Evolutionary conservation across 2,329 filamentous ascomycete genomes (phyloP).

Genomic region (Penicillium concentricum): DNA sequence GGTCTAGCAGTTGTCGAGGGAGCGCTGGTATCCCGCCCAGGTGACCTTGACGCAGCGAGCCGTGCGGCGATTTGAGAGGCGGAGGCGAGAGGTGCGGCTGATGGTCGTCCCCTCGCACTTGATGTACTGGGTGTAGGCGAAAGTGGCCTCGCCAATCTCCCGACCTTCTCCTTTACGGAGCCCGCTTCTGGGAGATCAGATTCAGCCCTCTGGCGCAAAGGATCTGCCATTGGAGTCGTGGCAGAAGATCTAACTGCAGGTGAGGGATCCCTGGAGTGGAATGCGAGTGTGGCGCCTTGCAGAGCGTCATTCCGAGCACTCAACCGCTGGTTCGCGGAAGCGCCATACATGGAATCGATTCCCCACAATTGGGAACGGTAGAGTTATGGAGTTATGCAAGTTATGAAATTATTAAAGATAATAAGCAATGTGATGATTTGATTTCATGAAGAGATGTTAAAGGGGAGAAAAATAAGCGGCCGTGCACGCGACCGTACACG

Average conservation of each 20-base stretch:
- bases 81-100: constrained; percentile 17
- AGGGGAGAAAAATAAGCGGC: background rate
- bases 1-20: constrained; percentile 13
- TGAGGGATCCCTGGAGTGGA: constrained; percentile 24
- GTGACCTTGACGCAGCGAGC: constrained; percentile 34
- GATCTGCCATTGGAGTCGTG: constrained; percentile 19
- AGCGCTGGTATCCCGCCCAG: constrained; percentile 18
- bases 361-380: background rate
- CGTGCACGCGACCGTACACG: constrained; percentile 4
- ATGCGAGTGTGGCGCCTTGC: constrained; percentile 40
- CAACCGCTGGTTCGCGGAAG: constrained; percentile 31
- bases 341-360: constrained; percentile 32
- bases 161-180: constrained; percentile 42
- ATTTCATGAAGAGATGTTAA: too few species aligned
- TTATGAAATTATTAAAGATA: background rate
- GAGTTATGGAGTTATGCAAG: background rate
- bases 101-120: constrained; percentile 11
- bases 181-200: constrained; percentile 32
- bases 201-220: constrained; percentile 16
- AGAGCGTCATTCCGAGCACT: constrained; percentile 30
- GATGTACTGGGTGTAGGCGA: constrained; percentile 10
- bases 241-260: constrained; percentile 17
- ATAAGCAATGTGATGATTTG: background rate
- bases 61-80: constrained; percentile 37
- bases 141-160: constrained; percentile 29